A percentile compares a stretch with the other conserved stretches of the same genome.
Evolutionary conservation across 345 rosid genomes (phyloP).

Genomic region (Populus tremula): DNA sequence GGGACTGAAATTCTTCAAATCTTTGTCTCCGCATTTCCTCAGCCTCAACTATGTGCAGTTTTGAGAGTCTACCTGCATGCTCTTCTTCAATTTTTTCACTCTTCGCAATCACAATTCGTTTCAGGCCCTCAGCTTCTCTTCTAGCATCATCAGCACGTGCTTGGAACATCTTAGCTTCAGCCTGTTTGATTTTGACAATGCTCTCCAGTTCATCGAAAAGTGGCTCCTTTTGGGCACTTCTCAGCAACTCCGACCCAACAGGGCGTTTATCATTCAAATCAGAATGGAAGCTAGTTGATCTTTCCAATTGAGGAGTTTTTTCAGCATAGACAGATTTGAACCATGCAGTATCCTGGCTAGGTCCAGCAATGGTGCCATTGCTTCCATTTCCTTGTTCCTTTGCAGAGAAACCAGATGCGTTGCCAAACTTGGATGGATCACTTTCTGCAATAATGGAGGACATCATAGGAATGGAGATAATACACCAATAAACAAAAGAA

Average conservation of each 20-base stretch:
- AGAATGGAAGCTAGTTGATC: conserved; percentile 44
- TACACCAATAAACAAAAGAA: not conserved
- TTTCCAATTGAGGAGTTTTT: conserved; percentile 53
- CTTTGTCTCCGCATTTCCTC: conserved; percentile 66
- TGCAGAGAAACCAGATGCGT: conserved; percentile 32
- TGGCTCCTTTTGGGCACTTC: conserved; percentile 50
- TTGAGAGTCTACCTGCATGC: conserved; percentile 49
- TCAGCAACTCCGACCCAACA: conserved; percentile 41
- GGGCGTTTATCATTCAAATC: conserved; percentile 50
- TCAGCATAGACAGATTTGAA: conserved; percentile 54
- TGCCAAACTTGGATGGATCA: conserved; percentile 47
- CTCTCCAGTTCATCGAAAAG: conserved; percentile 83
- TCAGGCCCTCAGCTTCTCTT: conserved; percentile 85
- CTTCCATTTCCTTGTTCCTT: conserved; percentile 55
- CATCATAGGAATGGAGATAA: not conserved
- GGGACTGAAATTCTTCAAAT: conserved; percentile 62
- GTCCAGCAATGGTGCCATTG: conserved; percentile 40
- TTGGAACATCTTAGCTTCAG: conserved; percentile 91
- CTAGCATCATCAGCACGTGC: conserved; percentile 85
- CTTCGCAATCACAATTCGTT: conserved; percentile 67
- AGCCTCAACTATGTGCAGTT: conserved; percentile 55
- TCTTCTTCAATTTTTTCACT: conserved; percentile 78
- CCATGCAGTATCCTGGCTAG: conserved; percentile 58
- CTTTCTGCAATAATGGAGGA: conserved; percentile 52
- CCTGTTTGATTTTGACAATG: conserved; percentile 77